Conservation (phyloP, 352 stramenopile genomes). For the Phytophthora ohioensis region DNA sequence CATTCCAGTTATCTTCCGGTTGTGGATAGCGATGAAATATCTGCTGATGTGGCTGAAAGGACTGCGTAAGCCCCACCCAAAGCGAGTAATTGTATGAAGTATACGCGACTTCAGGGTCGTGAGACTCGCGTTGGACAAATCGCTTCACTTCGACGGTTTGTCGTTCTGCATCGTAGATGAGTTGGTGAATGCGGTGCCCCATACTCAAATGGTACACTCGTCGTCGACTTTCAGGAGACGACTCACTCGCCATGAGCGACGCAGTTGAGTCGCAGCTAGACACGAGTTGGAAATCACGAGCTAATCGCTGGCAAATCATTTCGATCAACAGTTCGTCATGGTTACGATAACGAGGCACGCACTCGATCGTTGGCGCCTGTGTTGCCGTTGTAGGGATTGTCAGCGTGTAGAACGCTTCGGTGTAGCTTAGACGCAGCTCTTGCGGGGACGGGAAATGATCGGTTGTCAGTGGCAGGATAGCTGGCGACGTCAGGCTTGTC, state of each 20-base stretch:
- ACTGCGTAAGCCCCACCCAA: conserved; percentile 68
- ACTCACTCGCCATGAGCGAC: conserved; percentile 36
- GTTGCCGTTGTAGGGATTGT: conserved; percentile 60
- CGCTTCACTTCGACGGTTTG: conserved; percentile 85
- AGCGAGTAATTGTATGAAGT: conserved; percentile 80
- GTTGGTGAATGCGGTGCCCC: conserved; percentile 83
- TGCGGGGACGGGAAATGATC: conserved; percentile 87
- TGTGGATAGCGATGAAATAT: conserved; percentile 75
- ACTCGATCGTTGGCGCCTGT: conserved; percentile 43
- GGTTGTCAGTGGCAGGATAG: conserved; percentile 92
- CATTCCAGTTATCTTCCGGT: conserved; percentile 85
- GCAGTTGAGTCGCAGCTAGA: conserved; percentile 47
- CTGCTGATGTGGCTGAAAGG: conserved; percentile 78
- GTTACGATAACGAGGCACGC: conserved; percentile 65
- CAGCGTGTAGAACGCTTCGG: conserved; percentile 85
- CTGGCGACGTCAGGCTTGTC: conserved; percentile 95
- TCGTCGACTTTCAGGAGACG: conserved; percentile 29
- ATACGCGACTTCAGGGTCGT: conserved; percentile 41
- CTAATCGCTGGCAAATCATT: conserved; percentile 85
- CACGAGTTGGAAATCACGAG: conserved; percentile 83
- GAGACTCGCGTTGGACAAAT: conserved; percentile 65
- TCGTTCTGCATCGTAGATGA: conserved; percentile 78
- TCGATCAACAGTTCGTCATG: conserved; percentile 79
- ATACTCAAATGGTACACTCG: conserved; percentile 78
- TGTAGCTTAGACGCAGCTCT: conserved; percentile 71